Evolutionary conservation across 768 basidiomycete genomes (phyloP).

Genomic region (Phlebiopsis flavidoalba): DNA sequence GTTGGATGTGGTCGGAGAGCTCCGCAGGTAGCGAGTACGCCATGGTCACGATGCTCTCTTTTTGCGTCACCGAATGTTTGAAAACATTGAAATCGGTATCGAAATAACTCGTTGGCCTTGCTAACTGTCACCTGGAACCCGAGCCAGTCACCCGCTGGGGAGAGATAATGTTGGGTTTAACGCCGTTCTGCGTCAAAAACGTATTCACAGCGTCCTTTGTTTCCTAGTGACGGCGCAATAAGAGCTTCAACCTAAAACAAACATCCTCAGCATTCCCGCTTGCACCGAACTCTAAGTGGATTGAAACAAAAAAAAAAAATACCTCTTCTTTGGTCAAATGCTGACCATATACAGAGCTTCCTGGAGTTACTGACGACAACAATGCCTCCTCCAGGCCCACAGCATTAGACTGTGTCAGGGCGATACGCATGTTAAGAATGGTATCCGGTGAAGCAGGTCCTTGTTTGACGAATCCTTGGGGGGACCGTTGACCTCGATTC

Average conservation of each 20-base stretch:
- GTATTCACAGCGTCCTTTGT: conserved; percentile 22
- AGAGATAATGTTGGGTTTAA: conserved; percentile 20
- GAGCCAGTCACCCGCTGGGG: conserved; percentile 32
- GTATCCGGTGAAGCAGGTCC: conserved; percentile 27
- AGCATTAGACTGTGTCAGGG: conserved; percentile 30
- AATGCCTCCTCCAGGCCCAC: conserved; percentile 32
- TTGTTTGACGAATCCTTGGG: conserved; percentile 23
- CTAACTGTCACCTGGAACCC: conserved; percentile 26
- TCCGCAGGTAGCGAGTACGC: conserved; percentile 31
- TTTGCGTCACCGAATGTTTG: conserved; percentile 25
- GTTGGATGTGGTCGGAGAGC: conserved; percentile 24
- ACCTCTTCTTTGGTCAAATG: conserved; percentile 36
- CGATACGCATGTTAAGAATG: conserved; percentile 32
- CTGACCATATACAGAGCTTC: conserved; percentile 31
- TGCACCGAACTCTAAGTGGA: not conserved
- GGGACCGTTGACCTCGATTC: conserved; percentile 21
- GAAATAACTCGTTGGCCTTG: conserved; percentile 31
- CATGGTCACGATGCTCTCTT: conserved; percentile 29
- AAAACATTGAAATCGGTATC: conserved; percentile 30
- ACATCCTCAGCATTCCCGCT: not conserved
- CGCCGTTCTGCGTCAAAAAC: conserved; percentile 23
- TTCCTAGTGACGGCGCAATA: conserved; percentile 22
- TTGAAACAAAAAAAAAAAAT: not conserved
- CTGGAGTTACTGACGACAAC: conserved; percentile 32
- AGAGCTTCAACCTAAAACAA: conserved; percentile 21